Percentiles rank a stretch among this genome's conserved stretches.
Evolutionary conservation across 257 asterid genomes (phyloP).

Genomic region (Lantana camara): DNA sequence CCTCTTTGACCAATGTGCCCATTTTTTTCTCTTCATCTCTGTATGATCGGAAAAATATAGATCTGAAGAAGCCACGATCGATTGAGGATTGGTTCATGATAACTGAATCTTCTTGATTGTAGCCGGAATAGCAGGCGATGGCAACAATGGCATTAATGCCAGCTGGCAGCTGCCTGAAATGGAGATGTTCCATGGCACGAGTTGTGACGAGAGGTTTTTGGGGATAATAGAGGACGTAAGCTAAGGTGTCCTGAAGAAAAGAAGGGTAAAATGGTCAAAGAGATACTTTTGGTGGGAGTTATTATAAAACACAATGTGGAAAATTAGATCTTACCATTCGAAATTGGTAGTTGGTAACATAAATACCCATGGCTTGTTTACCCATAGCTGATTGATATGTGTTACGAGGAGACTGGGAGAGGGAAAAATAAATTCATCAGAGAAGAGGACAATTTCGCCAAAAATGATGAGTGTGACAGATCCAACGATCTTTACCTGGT

Average conservation of each 20-base stretch:
- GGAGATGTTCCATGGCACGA: slow-evolving; percentile 98
- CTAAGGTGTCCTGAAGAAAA: slow-evolving; percentile 80
- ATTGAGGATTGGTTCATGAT: slow-evolving; percentile 97
- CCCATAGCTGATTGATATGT: slow-evolving; percentile 99
- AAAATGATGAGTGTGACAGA: not conserved
- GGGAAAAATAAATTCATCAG: slow-evolving; percentile 30
- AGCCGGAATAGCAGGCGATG: slow-evolving; percentile 91
- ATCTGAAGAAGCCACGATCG: slow-evolving; percentile 95
- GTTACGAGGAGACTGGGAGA: slow-evolving; percentile 94
- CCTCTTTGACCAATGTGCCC: slow-evolving; percentile 98
- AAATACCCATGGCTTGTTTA: slow-evolving; percentile 97
- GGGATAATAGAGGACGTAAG: slow-evolving; percentile 93
- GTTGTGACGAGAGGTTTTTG: slow-evolving; percentile 99
- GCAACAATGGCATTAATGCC: slow-evolving; percentile 98
- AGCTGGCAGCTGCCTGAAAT: slow-evolving; percentile 96
- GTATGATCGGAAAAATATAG: slow-evolving; percentile 90
- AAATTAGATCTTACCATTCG: slow-evolving; percentile 72
- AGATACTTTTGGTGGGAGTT: too few species aligned
- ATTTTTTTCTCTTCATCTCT: slow-evolving; percentile 97
- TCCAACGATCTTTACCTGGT: slow-evolving; percentile 62
- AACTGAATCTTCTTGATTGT: slow-evolving; percentile 97
- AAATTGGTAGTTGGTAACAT: slow-evolving; percentile 94
- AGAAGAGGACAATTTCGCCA: slow-evolving; percentile 24
- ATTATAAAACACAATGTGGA: slow-evolving; percentile 3
- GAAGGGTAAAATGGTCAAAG: not conserved